Evolutionary conservation across 2,329 filamentous ascomycete genomes (phyloP).

Genomic region (Colletotrichum cuscutae): DNA sequence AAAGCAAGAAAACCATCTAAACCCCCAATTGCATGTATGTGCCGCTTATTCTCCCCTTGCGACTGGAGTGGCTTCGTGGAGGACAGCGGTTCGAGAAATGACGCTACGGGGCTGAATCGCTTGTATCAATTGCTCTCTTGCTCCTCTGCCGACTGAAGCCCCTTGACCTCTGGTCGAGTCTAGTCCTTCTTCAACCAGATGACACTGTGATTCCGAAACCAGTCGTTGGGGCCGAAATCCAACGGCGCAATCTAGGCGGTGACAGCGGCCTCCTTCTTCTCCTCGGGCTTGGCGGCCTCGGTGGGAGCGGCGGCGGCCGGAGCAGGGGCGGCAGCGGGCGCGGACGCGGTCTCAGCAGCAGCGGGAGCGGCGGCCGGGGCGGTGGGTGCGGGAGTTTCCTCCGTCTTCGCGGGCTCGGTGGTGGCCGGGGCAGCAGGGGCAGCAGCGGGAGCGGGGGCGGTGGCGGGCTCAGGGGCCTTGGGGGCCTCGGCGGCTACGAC

Average conservation of each 20-base stretch:
- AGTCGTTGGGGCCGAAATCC: not conserved
- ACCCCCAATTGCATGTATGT: not conserved
- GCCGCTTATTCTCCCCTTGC: not conserved
- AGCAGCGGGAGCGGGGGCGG: slow-evolving; percentile 1
- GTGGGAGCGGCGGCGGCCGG: slow-evolving; percentile 40
- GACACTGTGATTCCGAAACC: not conserved
- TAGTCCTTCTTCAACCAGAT: not conserved
- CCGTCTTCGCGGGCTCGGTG: slow-evolving; percentile 38
- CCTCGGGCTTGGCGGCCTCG: slow-evolving; percentile 40
- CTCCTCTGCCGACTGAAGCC: not conserved
- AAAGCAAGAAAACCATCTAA: slow-evolving; percentile 4
- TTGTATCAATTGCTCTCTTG: not conserved
- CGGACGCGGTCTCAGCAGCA: slow-evolving; percentile 38
- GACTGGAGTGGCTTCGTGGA: not conserved
- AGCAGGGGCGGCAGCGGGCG: slow-evolving; percentile 37
- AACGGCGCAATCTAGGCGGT: slow-evolving; percentile 22
- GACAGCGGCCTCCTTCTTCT: slow-evolving; percentile 39
- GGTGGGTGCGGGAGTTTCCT: slow-evolving; percentile 9
- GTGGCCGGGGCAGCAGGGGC: slow-evolving; percentile 37
- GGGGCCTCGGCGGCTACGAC: slow-evolving; percentile 40
- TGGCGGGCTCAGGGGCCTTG: slow-evolving; percentile 35
- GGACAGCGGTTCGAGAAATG: not conserved
- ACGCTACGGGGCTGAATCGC: not conserved
- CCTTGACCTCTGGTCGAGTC: not conserved
- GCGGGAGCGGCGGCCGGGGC: slow-evolving; percentile 36